Base-by-base conservation (phyloP, 1,284 basidiomycete species). In the Tremellales sp. region DNA sequence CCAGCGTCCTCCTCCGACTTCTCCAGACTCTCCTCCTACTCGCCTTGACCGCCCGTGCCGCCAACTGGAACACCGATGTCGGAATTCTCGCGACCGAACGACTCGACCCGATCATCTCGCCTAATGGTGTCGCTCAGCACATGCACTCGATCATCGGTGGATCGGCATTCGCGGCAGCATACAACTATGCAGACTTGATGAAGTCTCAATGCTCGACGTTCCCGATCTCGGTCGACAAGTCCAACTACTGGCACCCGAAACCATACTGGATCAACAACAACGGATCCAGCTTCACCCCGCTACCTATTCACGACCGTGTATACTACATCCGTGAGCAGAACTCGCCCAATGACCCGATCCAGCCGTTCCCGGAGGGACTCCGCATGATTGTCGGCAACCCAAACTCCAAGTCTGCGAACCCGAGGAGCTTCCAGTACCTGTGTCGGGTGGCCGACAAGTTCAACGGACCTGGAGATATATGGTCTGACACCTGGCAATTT, bases 271-370 rank as follows among this genome's bases (percentile, higher is more conserved):
- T 46, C 43, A 53, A 60, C 24, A 48, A 48, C 40, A 46, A 47
- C 29, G 27, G 36, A 3, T 45, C 24, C 21, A 59, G 46, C 15
- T 61, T 51, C 48, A 54, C 54, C 22, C 56, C 58, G 5, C 43
- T 58, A 41, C 46, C 53, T 15, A 53, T 49, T 21, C 47, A 48
- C 15, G 40, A 48, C 13, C 48, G 60, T 35, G 64, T 65, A 52
- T 68, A 68, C 55, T 64, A 65, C 50, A 61, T 63, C 46, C 54
- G 62, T 25, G 56, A 49, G 26, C 56, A 60, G 27, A 58, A 56
- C 37, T 52, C 52, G 19, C 45, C 44, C 21, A 25, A 41, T 40
- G 45, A 52, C 12, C 46, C 53, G 8, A 56, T 64, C 44, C 36
- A 44, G n/a, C 45, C 66, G 29, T 66, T 62, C 49, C 66, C 66